Evolutionary conservation across 495 filamentous ascomycete species (phyloP).

Genomic region (Gamarada debralockiae): DNA sequence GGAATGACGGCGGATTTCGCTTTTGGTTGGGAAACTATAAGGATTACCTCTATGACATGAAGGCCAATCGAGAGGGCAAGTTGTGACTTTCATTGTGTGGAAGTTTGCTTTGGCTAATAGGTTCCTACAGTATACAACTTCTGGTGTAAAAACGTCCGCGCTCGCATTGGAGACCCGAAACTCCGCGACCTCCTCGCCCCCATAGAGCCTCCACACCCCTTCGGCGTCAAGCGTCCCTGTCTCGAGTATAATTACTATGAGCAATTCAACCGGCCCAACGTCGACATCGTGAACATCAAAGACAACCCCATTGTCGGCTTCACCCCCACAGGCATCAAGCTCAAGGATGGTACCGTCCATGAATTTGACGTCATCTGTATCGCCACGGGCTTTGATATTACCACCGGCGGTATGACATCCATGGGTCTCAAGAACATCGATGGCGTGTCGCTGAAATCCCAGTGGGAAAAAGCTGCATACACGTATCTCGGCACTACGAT

Average conservation of each 20-base stretch:
- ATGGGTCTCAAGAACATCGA: slow-evolving; percentile 41
- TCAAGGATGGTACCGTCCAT: slow-evolving; percentile 32
- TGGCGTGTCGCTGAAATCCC: slow-evolving; percentile 34
- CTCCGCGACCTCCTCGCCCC: slow-evolving; percentile 53
- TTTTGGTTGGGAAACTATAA: slow-evolving; percentile 47
- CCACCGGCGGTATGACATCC: slow-evolving; percentile 43
- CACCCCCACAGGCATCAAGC: slow-evolving; percentile 38
- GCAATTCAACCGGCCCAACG: slow-evolving; percentile 49
- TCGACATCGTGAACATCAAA: slow-evolving; percentile 47
- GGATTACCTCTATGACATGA: slow-evolving; percentile 39
- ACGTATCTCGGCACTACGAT: slow-evolving; percentile 48
- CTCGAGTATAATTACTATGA: slow-evolving; percentile 56
- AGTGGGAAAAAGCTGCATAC: slow-evolving; percentile 45
- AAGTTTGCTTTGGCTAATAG: too few species aligned
- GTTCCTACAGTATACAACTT: slow-evolving; percentile 52
- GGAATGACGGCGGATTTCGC: slow-evolving; percentile 43
- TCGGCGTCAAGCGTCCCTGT: slow-evolving; percentile 51
- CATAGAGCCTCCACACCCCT: slow-evolving; percentile 43
- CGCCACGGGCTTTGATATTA: slow-evolving; percentile 52
- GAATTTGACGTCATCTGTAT: slow-evolving; percentile 44
- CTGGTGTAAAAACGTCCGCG: slow-evolving; percentile 49
- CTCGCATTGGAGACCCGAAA: slow-evolving; percentile 44
- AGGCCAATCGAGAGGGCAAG: slow-evolving; percentile 35
- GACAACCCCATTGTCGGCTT: slow-evolving; percentile 45
- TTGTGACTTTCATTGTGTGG: not conserved